Evolutionary conservation across 2,329 filamentous ascomycete species (phyloP).

Genomic region (Ascosphaera apis): DNA sequence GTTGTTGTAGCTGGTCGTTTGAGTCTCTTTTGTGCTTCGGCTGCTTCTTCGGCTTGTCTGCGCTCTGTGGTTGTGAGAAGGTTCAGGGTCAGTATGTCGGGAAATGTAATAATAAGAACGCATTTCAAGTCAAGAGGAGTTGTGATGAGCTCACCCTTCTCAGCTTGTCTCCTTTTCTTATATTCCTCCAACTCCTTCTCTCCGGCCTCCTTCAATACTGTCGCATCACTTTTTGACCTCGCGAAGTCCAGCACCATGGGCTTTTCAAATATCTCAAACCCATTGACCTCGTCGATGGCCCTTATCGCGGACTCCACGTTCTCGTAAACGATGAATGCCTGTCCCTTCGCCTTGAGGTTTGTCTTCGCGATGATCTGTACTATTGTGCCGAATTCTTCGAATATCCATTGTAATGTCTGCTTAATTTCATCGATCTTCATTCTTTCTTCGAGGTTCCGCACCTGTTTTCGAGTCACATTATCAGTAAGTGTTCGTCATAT

Average conservation of each 20-base stretch:
- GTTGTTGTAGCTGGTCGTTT: constrained; percentile 35
- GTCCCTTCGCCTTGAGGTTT: constrained; percentile 78
- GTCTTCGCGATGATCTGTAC: constrained; percentile 72
- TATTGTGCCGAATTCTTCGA: constrained; percentile 69
- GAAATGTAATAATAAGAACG: not conserved
- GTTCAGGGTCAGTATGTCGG: not conserved
- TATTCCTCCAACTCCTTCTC: constrained; percentile 69
- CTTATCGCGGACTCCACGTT: constrained; percentile 50
- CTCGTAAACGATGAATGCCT: constrained; percentile 88
- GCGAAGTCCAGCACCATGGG: constrained; percentile 70
- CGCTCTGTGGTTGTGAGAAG: constrained; percentile 33
- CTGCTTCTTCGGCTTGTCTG: constrained; percentile 76
- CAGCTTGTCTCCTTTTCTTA: constrained; percentile 59
- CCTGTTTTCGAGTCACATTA: constrained; percentile 12
- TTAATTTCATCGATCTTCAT: constrained; percentile 61
- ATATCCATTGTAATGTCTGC: constrained; percentile 50
- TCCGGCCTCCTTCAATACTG: constrained; percentile 48
- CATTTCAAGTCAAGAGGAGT: not conserved
- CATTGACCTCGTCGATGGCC: constrained; percentile 74
- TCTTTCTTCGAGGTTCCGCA: constrained; percentile 76
- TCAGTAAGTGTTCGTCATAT: constrained; percentile 2
- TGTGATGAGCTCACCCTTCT: constrained; percentile 44
- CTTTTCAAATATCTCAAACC: constrained; percentile 83
- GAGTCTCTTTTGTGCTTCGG: constrained; percentile 55
- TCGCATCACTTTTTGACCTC: constrained; percentile 66